phyloP scores from a whole-genome alignment of 495 filamentous ascomycete species.

The Xylaria intraflava region DNA sequence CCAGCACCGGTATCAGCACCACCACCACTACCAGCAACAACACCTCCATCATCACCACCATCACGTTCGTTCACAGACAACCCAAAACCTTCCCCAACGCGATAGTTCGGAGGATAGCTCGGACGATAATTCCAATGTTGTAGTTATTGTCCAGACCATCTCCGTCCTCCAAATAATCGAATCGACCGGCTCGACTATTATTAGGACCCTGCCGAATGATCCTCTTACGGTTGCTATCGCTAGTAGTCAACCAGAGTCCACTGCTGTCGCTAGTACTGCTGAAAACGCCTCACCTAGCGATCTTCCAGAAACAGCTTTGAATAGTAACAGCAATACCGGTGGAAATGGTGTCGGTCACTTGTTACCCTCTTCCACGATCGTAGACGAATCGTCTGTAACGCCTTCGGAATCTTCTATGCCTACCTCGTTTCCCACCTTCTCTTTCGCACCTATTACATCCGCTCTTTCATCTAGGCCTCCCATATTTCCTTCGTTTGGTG shows the following conservation, averaged over 20 bases:
- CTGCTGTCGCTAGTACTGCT: slow-evolving; percentile 2
- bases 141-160: slow-evolving; percentile 41
- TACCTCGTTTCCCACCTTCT: slow-evolving; percentile 28
- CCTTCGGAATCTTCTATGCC: slow-evolving; percentile 30
- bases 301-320: neutral
- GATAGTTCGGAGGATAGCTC: slow-evolving; percentile 16
- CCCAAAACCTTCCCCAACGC: slow-evolving; percentile 26
- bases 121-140: slow-evolving; percentile 21
- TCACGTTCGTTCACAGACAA: slow-evolving; percentile 32
- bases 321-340: slow-evolving; percentile 18
- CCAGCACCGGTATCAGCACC: slow-evolving; percentile 25
- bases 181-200: slow-evolving; percentile 35
- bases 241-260: slow-evolving; percentile 2
- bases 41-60: slow-evolving; percentile 17
- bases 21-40: slow-evolving; percentile 13
- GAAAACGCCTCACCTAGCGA: neutral
- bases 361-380: slow-evolving; percentile 18
- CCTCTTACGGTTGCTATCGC: slow-evolving; percentile 14
- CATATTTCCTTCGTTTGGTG: slow-evolving; percentile 36
- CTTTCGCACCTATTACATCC: slow-evolving; percentile 39
- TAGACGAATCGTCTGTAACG: slow-evolving; percentile 26
- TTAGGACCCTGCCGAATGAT: slow-evolving; percentile 29
- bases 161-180: slow-evolving; percentile 47
- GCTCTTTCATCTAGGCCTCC: slow-evolving; percentile 41
- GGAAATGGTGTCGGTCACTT: slow-evolving; percentile 14